Percentiles rank a stretch among this genome's conserved stretches.
Conservation (phyloP, 768 basidiomycete genomes). For the Leccinum variicolor region DNA sequence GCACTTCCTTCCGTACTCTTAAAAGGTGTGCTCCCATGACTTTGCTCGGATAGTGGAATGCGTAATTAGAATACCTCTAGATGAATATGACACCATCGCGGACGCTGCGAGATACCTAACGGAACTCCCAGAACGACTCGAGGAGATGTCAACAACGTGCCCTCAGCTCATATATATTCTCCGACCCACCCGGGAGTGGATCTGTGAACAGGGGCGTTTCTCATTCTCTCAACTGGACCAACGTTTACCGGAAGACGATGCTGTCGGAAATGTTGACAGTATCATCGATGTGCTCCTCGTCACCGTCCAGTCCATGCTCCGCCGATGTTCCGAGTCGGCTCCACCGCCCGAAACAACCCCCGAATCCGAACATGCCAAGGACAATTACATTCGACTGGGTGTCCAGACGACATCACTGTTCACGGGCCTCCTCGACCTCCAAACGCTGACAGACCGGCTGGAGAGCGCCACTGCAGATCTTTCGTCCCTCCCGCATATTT, state of each 20-base stretch:
- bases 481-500: slow-evolving; percentile 30
- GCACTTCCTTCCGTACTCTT: slow-evolving; percentile 33
- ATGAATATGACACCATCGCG: slow-evolving; percentile 32
- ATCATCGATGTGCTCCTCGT: slow-evolving; percentile 66
- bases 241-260: not conserved
- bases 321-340: slow-evolving; percentile 32
- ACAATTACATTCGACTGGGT: slow-evolving; percentile 52
- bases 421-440: slow-evolving; percentile 48
- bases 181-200: slow-evolving; percentile 28
- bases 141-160: slow-evolving; percentile 27
- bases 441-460: slow-evolving; percentile 40
- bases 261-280: slow-evolving; percentile 27
- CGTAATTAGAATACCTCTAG: slow-evolving; percentile 19
- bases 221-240: slow-evolving; percentile 11
- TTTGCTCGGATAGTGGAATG: not conserved
- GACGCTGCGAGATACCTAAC: slow-evolving; percentile 26
- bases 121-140: slow-evolving; percentile 22
- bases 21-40: slow-evolving; percentile 30
- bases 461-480: slow-evolving; percentile 38
- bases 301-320: slow-evolving; percentile 57
- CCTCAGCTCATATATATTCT: slow-evolving; percentile 29
- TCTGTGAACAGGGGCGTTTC: slow-evolving; percentile 26
- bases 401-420: slow-evolving; percentile 42
- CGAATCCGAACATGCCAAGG: slow-evolving; percentile 32
- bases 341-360: not conserved